Evolutionary conservation across 345 rosid species (phyloP), one percentile per base, ranked within the genome.

Genomic region (Erysimum cheiranthoides): DNA sequence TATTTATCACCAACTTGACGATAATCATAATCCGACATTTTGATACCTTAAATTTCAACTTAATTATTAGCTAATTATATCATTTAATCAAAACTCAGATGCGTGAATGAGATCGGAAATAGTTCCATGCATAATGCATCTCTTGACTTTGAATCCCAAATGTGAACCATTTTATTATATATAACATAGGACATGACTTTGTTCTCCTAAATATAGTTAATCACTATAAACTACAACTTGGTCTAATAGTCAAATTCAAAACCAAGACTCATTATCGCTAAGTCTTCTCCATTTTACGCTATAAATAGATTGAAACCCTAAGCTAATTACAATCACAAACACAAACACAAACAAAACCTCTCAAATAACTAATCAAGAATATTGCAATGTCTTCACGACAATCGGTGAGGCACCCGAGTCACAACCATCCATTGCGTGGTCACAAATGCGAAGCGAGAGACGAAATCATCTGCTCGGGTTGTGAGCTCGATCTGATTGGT

Each of bases 401-500:
- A 28, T 43, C 70, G 0, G 77, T 62, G 42, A 73, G 76, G 53
- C 76, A 73, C 50, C 69, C 76, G 3, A 52, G 76, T 40, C 76
- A 73, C 52, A 73, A 51, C 70, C 76, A 73, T 73, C 70, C 76
- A 18, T 42, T 73, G 17, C 63, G 77, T 12, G 13, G 51, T 62
- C 53, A 61, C 70, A 63, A 52, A 73, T 40, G 61, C 34, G 52
- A 52, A 51, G 34, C 61, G 0, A 40, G 52, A 63, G 70, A 73
- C 5, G 70, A 73, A 53, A 42, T 73, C 53, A 53, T 73, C 53
- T 73, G 63, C 27, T 73, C 77, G 0, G 77, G 77, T 4, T 63
- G 77, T 31, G 77, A 73, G 13, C 77, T 73, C 6, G 77, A 73
- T 14, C 56, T 73, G 21, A 40, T 63, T 17, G 70, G 77, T 51